These are phyloP conservation scores for Colletotrichum spaethianum DNA, from an alignment of 2,329 filamentous ascomycete genomes.

Conservation along the genomic window DNA sequence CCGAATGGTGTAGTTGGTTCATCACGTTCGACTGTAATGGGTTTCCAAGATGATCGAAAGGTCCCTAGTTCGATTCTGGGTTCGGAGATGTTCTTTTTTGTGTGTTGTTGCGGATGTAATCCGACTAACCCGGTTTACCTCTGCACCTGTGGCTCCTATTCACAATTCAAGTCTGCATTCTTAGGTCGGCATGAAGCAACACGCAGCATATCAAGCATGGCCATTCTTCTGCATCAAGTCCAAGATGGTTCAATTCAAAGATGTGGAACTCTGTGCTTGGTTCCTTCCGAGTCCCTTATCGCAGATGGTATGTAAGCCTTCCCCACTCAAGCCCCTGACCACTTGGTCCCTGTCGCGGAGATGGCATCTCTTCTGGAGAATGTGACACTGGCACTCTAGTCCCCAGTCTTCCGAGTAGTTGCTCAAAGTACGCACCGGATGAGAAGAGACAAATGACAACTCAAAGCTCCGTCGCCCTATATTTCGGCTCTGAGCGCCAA, in stretches of 20 bases:
- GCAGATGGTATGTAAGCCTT: background rate
- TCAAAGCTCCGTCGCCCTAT: background rate
- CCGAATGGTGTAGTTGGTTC: conserved; percentile 20
- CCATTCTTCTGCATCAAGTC: background rate
- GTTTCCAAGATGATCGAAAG: conserved; percentile 25
- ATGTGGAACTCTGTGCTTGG: too few relatives aligned
- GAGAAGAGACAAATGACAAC: background rate
- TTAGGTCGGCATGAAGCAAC: background rate
- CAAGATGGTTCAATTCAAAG: too few relatives aligned
- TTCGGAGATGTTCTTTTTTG: conserved; percentile 7
- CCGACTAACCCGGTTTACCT: background rate
- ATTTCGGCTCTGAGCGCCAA: background rate
- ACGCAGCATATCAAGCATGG: background rate
- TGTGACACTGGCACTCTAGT: background rate
- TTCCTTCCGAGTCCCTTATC: too few relatives aligned
- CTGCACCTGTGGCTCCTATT: background rate
- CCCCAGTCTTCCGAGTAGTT: background rate
- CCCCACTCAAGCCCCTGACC: too few relatives aligned
- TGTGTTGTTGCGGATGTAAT: too few relatives aligned
- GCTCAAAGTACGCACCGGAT: background rate
- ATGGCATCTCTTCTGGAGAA: background rate
- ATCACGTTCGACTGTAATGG: conserved; percentile 35
- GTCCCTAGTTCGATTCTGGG: conserved; percentile 20
- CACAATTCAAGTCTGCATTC: background rate
- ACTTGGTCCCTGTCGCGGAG: background rate